phyloP scores from a whole-genome alignment of 441 rosid genomes.

The Geranium incanum region DNA sequence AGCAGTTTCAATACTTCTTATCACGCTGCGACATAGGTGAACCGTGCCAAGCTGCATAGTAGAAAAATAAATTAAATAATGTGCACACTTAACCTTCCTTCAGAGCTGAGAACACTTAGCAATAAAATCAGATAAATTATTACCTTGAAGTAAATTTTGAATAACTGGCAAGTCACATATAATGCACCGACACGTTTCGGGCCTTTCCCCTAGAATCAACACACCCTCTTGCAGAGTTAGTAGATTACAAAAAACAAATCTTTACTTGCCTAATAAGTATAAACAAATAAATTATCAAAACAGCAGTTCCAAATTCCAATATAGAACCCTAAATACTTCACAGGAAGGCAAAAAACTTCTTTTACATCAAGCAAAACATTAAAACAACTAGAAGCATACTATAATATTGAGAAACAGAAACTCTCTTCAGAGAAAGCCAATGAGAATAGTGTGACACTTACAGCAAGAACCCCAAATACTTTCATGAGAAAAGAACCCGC shows the following conservation, averaged over 20 bases:
- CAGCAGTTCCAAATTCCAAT: not conserved
- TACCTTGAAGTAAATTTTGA: slow-evolving; percentile 92
- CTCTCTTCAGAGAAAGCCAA: not conserved
- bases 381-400: no score
- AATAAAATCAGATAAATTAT: slow-evolving; percentile 5
- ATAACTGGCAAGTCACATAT: slow-evolving; percentile 89
- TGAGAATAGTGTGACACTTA: slow-evolving; percentile 31
- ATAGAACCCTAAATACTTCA: not conserved
- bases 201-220: slow-evolving; percentile 71
- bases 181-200: slow-evolving; percentile 90
- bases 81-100: not conserved
- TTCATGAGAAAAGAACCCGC: slow-evolving; percentile 95
- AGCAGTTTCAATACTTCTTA: slow-evolving; percentile 93
- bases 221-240: slow-evolving; percentile 13
- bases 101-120: not conserved
- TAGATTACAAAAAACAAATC: not conserved
- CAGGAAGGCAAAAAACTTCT: not conserved
- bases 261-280: no score
- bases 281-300: not conserved
- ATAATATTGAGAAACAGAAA: not conserved
- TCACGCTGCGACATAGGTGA: slow-evolving; percentile 92
- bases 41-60: slow-evolving; percentile 85
- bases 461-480: slow-evolving; percentile 91
- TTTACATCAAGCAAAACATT: no score
- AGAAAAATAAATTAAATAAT: slow-evolving; percentile 14